These are phyloP conservation scores for Eimeria mitis DNA, from an alignment of 169 alveolate species.

Conservation along the genomic window DNA sequence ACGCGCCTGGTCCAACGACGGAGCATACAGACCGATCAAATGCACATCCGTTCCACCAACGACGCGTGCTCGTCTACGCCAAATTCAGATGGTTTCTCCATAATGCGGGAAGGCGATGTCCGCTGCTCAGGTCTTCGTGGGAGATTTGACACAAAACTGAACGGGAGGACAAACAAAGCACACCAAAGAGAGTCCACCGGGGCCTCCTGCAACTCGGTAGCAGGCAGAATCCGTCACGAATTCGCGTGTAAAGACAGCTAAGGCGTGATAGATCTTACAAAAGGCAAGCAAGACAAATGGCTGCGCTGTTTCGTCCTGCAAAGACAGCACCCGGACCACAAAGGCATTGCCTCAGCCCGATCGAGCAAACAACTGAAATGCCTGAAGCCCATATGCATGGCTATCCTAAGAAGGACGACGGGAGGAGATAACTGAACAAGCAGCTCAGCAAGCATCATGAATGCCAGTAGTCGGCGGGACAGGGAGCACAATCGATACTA, in stretches of 20 bases:
- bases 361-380: no score
- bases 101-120: conserved; percentile 46
- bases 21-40: conserved; percentile 32
- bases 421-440: neutral
- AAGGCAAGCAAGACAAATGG: conserved; percentile 77
- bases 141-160: conserved; percentile 73
- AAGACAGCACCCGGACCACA: neutral
- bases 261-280: conserved; percentile 19
- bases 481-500: neutral
- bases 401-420: neutral
- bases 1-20: conserved; percentile 37
- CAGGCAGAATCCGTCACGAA: neutral
- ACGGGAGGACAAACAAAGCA: neutral
- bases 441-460: neutral
- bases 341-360: neutral
- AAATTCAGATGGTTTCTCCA: conserved; percentile 21
- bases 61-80: conserved; percentile 29
- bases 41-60: conserved; percentile 63
- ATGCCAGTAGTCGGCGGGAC: neutral
- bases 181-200: neutral
- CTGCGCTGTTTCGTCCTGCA: conserved; percentile 76
- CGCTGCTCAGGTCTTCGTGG: conserved; percentile 63
- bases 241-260: neutral
- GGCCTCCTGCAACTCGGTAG: neutral
- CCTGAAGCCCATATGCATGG: neutral